These are phyloP conservation scores for Macaranga tanarius DNA, from an alignment of 441 rosid species.

Conservation along the genomic window DNA sequence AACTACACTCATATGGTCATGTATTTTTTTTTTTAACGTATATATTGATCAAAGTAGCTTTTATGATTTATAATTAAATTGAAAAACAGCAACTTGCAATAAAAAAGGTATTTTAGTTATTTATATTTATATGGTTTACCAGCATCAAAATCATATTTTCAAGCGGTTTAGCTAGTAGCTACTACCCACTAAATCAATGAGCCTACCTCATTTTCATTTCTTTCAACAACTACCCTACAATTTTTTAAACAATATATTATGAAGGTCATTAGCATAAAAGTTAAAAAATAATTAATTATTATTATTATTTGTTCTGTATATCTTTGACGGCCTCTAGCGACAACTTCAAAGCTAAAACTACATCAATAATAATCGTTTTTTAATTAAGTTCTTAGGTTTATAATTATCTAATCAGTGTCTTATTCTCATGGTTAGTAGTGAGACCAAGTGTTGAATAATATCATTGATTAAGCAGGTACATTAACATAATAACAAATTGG, in stretches of 20 bases:
- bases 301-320: not conserved
- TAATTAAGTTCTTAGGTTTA: not conserved
- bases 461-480: conserved; percentile 12
- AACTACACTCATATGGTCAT: no score
- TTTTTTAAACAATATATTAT: not conserved
- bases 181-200: conserved; percentile 20
- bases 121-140: conserved; percentile 10
- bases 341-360: conserved; percentile 30
- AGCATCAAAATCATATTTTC: conserved; percentile 6
- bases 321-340: conserved; percentile 26
- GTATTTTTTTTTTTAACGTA: not conserved
- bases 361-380: conserved; percentile 4
- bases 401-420: conserved; percentile 17
- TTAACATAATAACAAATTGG: conserved; percentile 10
- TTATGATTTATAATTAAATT: not conserved
- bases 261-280: conserved; percentile 14
- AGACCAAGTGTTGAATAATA: conserved; percentile 18
- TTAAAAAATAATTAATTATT: not conserved
- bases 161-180: conserved; percentile 12
- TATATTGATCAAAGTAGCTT: conserved; percentile 1
- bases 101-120: not conserved
- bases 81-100: conserved; percentile 15
- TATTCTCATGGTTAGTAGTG: conserved; percentile 19
- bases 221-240: conserved; percentile 24
- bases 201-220: conserved; percentile 16